Percentiles rank a stretch among this genome's conserved stretches.
Evolutionary conservation across 495 filamentous ascomycete species (phyloP).

Genomic region (Neurospora tetrasperma): DNA sequence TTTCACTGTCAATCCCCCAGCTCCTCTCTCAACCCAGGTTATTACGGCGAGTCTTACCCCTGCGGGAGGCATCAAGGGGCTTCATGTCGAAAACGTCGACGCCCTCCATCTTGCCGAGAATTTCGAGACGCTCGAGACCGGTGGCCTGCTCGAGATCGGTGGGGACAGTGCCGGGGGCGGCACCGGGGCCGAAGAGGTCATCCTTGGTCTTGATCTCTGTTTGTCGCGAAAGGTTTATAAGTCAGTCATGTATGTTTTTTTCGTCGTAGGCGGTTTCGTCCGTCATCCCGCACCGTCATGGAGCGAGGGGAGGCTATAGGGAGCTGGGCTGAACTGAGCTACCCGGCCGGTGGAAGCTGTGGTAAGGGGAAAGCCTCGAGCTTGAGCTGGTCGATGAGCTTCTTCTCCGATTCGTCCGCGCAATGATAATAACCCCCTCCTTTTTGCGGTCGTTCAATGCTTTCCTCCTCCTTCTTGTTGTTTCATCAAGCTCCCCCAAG

Average conservation of each 20-base stretch:
- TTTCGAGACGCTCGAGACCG: constrained; percentile 95
- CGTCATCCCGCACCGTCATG: not conserved
- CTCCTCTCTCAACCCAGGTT: not conserved
- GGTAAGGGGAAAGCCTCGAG: not conserved
- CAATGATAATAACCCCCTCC: not conserved
- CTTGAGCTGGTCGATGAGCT: not conserved
- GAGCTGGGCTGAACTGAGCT: not conserved
- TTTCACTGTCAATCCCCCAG: not conserved
- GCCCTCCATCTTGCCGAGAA: constrained; percentile 98
- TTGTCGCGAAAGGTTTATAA: constrained; percentile 13
- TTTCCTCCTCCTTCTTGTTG: not conserved
- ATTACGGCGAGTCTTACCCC: constrained; percentile 51
- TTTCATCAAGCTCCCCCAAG: not conserved
- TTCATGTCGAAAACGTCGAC: constrained; percentile 98
- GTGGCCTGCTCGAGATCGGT: constrained; percentile 91
- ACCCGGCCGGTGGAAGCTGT: not conserved
- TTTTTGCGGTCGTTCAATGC: not conserved
- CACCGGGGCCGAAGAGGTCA: constrained; percentile 79
- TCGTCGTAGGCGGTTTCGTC: not conserved
- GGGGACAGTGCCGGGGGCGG: constrained; percentile 69
- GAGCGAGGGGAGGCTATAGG: not conserved
- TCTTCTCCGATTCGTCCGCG: not conserved
- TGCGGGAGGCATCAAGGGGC: constrained; percentile 74
- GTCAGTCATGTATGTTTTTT: constrained; percentile 1
- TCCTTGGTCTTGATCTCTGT: constrained; percentile 72